Base-by-base conservation (phyloP, 805 yeast species). In the Metschnikowia aberdeeniae region DNA sequence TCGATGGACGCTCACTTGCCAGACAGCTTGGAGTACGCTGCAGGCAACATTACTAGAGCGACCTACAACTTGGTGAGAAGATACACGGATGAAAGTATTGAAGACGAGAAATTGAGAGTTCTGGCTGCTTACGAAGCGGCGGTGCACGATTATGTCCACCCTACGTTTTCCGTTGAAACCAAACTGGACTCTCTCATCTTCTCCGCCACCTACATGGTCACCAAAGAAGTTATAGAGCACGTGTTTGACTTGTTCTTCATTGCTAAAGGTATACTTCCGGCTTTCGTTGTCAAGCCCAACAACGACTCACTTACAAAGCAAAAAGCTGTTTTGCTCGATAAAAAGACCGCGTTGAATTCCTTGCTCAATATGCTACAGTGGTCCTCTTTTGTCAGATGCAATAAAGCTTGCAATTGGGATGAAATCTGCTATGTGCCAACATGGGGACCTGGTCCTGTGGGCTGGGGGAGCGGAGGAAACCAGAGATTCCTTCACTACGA, bases 351-450 rank as follows among this genome's bases (percentile, higher is more conserved):
- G 17, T 45, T 68, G 3, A 30, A 34, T 7, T n/a, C 36, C 0
- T 52, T 75, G 11, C 38, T 74, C 2, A 41, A 56, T 1, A 29
- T 46, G 1, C 52, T 75, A 43, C 58, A 64, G 37, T 80, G 81
- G 81, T 45, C 75, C 5, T 53, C 66, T 0, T 68, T 66, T 46
- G 73, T 70, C 45, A 50, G 63, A 35, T 79, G 84, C 56, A 52
- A 67, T 0, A 42, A 55, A 2, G 58, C 54, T 4, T 80, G 85
- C 58, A 63, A 52, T 0, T 59, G 63, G 61, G 72, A 76, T 51
- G 80, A 77, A 50, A 55, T 77, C 3, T 81, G 85, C 51, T 78
- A 68, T 44, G 70, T 78, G 12, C 84, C 84, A 1, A 73, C 82
- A 0, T 79, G 84, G 84, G 66, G 85, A 74, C 54, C 52, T 1